Evolutionary conservation across 2,329 filamentous ascomycete species (phyloP).

Genomic region (Penicillium sp.): DNA sequence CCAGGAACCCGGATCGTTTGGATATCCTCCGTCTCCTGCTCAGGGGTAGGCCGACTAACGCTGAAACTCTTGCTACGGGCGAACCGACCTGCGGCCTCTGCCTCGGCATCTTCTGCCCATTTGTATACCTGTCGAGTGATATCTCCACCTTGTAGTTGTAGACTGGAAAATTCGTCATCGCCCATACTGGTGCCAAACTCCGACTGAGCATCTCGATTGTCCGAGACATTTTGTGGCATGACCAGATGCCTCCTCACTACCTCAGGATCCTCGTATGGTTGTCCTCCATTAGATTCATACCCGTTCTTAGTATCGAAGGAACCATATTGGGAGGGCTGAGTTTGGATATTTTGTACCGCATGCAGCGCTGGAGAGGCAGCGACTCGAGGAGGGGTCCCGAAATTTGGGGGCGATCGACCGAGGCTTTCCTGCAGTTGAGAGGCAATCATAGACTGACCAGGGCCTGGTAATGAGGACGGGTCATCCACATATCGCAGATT

Average conservation of each 20-base stretch:
- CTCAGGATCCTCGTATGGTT: slow-evolving; percentile 83
- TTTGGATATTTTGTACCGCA: slow-evolving; percentile 51
- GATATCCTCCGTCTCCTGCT: slow-evolving; percentile 81
- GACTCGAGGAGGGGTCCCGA: slow-evolving; percentile 54
- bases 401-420: slow-evolving; percentile 54
- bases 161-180: slow-evolving; percentile 88
- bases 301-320: slow-evolving; percentile 72
- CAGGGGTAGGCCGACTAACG: slow-evolving; percentile 74
- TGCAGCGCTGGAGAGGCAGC: slow-evolving; percentile 62
- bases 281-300: slow-evolving; percentile 35
- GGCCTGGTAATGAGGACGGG: slow-evolving; percentile 68
- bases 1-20: slow-evolving; percentile 90
- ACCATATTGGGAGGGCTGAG: slow-evolving; percentile 75
- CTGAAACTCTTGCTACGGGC: slow-evolving; percentile 89
- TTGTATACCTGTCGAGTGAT: slow-evolving; percentile 94
- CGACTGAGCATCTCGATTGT: slow-evolving; percentile 36
- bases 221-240: slow-evolving; percentile 59
- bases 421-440: slow-evolving; percentile 80
- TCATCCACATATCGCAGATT: slow-evolving; percentile 64
- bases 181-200: slow-evolving; percentile 39
- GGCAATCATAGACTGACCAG: slow-evolving; percentile 84
- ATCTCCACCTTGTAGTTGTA: slow-evolving; percentile 91
- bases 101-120: slow-evolving; percentile 89
- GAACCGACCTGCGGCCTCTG: slow-evolving; percentile 60
- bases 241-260: slow-evolving; percentile 90